Conservation (phyloP, 2,329 filamentous ascomycete genomes). For the Cladosporium sp. region DNA sequence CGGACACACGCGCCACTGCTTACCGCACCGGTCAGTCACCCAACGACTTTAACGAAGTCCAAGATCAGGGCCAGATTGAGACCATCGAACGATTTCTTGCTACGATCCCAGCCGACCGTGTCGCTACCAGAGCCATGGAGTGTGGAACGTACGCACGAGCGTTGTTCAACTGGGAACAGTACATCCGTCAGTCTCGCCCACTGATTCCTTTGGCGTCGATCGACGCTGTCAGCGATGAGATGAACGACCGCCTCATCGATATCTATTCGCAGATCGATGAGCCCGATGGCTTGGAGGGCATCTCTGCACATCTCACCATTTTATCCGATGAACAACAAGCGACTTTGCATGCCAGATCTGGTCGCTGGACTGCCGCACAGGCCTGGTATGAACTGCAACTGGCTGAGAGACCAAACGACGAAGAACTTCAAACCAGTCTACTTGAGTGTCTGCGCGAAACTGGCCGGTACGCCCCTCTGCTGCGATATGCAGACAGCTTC, state of each 20-base stretch:
- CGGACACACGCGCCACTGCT: slow-evolving; percentile 45
- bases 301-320: slow-evolving; percentile 81
- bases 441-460: slow-evolving; percentile 89
- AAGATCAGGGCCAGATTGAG: slow-evolving; percentile 56
- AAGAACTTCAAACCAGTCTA: slow-evolving; percentile 78
- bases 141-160: slow-evolving; percentile 92
- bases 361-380: slow-evolving; percentile 90
- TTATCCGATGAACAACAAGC: slow-evolving; percentile 94
- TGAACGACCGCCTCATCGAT: slow-evolving; percentile 73
- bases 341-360: slow-evolving; percentile 87
- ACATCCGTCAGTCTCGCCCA: slow-evolving; percentile 63
- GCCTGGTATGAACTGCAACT: slow-evolving; percentile 96
- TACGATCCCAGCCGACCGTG: slow-evolving; percentile 69
- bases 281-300: slow-evolving; percentile 92
- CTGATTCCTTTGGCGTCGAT: slow-evolving; percentile 44
- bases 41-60: slow-evolving; percentile 54
- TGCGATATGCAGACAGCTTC: slow-evolving; percentile 85
- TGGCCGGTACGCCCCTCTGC: slow-evolving; percentile 74
- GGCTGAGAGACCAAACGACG: slow-evolving; percentile 73
- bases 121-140: slow-evolving; percentile 83
- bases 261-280: slow-evolving; percentile 98
- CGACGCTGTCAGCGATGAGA: slow-evolving; percentile 49
- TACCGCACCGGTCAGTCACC: slow-evolving; percentile 47
- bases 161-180: slow-evolving; percentile 91
- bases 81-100: slow-evolving; percentile 72